Base-by-base conservation (phyloP, 768 basidiomycete genomes). In the Mrakia gelida region DNA sequence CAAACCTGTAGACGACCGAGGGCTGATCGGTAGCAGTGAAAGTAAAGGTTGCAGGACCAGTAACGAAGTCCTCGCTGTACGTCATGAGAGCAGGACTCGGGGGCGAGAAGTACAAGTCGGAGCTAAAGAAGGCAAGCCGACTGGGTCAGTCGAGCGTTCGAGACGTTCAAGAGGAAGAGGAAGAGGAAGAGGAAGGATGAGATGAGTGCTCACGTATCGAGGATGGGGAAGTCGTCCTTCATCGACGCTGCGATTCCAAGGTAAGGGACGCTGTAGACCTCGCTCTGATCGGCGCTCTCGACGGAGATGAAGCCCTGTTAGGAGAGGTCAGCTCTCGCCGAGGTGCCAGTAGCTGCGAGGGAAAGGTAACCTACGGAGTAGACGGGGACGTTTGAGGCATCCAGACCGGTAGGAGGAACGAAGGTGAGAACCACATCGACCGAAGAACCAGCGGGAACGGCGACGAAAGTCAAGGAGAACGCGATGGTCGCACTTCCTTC, bases 241-340 rank as follows among this genome's bases (percentile, higher is more conserved):
- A 77, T 56, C 43, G 76, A 77, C 1, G 71, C 76, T 15, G 76
- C 76, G 7, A 77, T 71, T 32, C 76, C 76, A 7, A 68, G 28
- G 71, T 77, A 78, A 18, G 77, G 77, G 9, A 78, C 65, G 45
- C 38, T 67, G 72, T 45, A 73, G 8, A 8, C 34, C 32, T 73
- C 70, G 16, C 49, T 43, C 52, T 54, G 45, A n/a, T 78, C 71
- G 16, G 63, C 56, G 32, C 59, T 72, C 32, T 78, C 65, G 63
- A 78, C 65, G 30, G 71, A 71, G 45, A 78, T 41, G 62, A 34
- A 71, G 18, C 77, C 71, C 71, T 72, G 30, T 45, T 45, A 26
- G 21, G 6, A 38, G 15, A 49, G 23, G 11, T 71, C 41, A 49
- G 26, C 18, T 34, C 49, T 26, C 28, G 16, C 28, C 32, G 28